These are phyloP conservation scores for Melastoma malabathricum DNA, from an alignment of 345 rosid species.

Conservation along the genomic window DNA sequence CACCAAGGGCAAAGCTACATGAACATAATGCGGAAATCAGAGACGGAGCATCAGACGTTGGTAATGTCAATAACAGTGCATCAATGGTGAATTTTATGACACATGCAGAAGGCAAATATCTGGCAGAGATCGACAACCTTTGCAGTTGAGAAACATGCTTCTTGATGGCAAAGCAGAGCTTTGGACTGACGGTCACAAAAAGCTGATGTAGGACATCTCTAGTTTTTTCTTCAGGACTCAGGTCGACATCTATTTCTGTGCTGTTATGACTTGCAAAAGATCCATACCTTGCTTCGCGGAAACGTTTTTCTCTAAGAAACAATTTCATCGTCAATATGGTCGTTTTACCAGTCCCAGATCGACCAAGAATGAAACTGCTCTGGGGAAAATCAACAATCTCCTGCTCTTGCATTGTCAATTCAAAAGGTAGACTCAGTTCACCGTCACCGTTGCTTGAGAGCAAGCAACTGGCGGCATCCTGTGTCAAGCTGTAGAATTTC, in stretches of 20 bases:
- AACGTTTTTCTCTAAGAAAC: conserved; percentile 21
- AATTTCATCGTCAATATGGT: conserved; percentile 38
- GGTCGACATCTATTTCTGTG: background rate
- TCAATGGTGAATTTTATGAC: background rate
- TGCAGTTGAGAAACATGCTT: conserved; percentile 27
- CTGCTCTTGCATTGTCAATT: conserved; percentile 28
- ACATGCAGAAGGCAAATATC: background rate
- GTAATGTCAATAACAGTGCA: no score
- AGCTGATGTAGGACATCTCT: conserved; percentile 22
- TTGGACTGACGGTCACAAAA: conserved; percentile 42
- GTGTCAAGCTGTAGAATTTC: conserved; percentile 42
- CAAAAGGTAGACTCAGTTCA: conserved; percentile 37
- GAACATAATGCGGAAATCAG: conserved; percentile 2
- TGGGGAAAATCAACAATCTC: conserved; percentile 23
- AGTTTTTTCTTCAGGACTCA: conserved; percentile 5
- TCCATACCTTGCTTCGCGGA: conserved; percentile 15
- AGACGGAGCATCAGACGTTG: background rate
- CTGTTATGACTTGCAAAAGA: conserved; percentile 1
- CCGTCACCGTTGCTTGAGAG: conserved; percentile 24
- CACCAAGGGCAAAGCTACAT: conserved; percentile 23
- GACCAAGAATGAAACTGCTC: conserved; percentile 37
- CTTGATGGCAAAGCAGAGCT: conserved; percentile 33
- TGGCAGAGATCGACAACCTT: conserved; percentile 17
- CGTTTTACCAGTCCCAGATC: conserved; percentile 56
- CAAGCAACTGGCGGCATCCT: conserved; percentile 19